Base-by-base conservation (phyloP, 768 basidiomycete species). In the Russula griseocarnosa region DNA sequence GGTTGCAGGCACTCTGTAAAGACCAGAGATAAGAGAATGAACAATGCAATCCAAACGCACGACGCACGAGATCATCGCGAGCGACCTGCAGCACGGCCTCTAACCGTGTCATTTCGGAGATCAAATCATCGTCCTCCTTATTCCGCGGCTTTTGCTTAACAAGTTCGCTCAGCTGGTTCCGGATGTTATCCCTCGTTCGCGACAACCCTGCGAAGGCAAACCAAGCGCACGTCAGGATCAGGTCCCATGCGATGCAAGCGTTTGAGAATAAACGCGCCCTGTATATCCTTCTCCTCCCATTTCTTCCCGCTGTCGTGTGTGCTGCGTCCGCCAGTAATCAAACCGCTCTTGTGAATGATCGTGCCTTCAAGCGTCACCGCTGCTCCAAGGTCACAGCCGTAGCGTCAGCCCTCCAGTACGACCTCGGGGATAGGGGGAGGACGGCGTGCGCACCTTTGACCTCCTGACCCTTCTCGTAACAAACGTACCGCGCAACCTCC, bases 341-440 rank as follows among this genome's bases (percentile, higher is more conserved):
- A 77, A 65, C 97, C 97, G 68, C 92, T 94, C 78, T 95, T 95
- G 75, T 99, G 97, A 53, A 99, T 98, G 65, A 99, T 79, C 3
- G 95, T 98, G 1, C 97, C 97, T 50, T 98, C 95, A 49, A 99
- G 78, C 0, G 97, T 97, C 24, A 99, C 97, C 64, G 95, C 97
- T 95, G 62, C 47, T 28, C 34, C 24, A 28, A 47, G 4, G n/a
- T 13, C 47, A 38, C 50, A 50, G n/a, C 6, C 58, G 34, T 51
- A 3, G 14, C 22, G 40, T 60, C 40, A 56, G 20, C 3, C 36
- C 26, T 24, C 26, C 28, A 11, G 11, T 28, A 60, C 9, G 7
- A 11, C 34, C 55, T 49, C 10, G 7, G 22, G 6, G 26, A 52
- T 9, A 4, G 16, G 13, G 20, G 14, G 36, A 36, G 36, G 36